A percentile compares a stretch with the other conserved stretches of the same genome.
Evolutionary conservation across 139 green algal species (phyloP).

Genomic region (Zygnema cylindricum): DNA sequence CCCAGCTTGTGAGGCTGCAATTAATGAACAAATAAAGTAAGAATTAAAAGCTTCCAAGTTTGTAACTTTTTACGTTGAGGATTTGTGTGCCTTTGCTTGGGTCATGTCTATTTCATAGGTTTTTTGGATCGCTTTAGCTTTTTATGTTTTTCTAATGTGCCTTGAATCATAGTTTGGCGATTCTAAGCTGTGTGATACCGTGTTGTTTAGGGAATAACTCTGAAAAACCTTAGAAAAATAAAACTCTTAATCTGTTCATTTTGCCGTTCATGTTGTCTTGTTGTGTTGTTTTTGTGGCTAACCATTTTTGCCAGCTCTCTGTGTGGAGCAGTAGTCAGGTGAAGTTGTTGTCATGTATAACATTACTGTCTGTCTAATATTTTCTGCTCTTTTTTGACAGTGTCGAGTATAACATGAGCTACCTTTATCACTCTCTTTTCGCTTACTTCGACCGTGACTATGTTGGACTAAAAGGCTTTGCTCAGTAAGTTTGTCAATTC

Average conservation of each 20-base stretch:
- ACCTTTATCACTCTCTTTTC: constrained; percentile 92
- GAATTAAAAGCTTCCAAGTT: too few species aligned
- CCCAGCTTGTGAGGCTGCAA: constrained; percentile 79
- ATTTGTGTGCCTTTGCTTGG: not conserved
- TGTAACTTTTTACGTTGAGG: not conserved
- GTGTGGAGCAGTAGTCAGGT: too few species aligned
- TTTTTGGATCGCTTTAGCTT: not conserved
- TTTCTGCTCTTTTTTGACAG: constrained; percentile 41
- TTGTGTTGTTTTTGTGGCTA: too few species aligned
- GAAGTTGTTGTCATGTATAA: too few species aligned
- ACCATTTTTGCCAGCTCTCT: too few species aligned
- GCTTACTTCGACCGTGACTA: constrained; percentile 97
- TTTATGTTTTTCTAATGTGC: not conserved
- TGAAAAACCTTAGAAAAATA: not conserved
- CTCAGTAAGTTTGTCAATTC: constrained; percentile 56
- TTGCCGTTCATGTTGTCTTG: not conserved
- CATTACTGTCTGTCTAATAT: too few species aligned
- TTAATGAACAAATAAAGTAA: constrained; percentile 98
- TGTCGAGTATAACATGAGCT: constrained; percentile 64
- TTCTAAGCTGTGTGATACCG: not conserved
- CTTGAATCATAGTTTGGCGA: not conserved
- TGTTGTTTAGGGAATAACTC: constrained; percentile 1
- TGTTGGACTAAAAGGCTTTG: constrained; percentile 89
- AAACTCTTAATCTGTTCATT: not conserved
- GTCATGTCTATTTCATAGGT: not conserved